phyloP scores from a whole-genome alignment of 352 stramenopile genomes.

The Phytophthora cajani region DNA sequence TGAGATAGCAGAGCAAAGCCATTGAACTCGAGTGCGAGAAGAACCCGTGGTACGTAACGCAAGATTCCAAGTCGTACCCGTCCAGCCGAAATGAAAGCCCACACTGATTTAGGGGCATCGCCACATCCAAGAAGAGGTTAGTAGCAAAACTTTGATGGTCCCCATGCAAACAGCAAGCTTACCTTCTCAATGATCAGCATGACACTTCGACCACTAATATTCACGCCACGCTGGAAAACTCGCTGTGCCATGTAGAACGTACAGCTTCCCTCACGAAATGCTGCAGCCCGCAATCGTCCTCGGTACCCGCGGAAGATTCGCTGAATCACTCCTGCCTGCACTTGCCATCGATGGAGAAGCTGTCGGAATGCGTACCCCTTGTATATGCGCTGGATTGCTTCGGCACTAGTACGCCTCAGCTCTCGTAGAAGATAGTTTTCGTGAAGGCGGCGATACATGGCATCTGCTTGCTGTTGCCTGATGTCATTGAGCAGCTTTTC shows the following conservation, averaged over 20 bases:
- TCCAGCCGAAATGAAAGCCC: constrained; percentile 71
- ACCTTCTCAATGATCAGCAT: constrained; percentile 76
- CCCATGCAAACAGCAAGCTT: neutral
- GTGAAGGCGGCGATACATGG: constrained; percentile 42
- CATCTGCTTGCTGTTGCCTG: constrained; percentile 57
- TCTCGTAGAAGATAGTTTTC: constrained; percentile 54
- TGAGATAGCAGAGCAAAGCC: constrained; percentile 58
- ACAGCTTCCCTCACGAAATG: constrained; percentile 70
- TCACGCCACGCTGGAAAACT: constrained; percentile 66
- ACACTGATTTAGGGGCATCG: constrained; percentile 39
- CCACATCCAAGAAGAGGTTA: neutral
- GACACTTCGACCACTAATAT: constrained; percentile 50
- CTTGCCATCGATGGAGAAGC: constrained; percentile 38
- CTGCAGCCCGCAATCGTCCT: constrained; percentile 57
- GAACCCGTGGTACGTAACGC: constrained; percentile 61
- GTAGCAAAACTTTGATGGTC: neutral
- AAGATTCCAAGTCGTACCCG: constrained; percentile 59
- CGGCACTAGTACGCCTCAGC: constrained; percentile 46
- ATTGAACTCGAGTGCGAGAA: constrained; percentile 57
- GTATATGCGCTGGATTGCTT: constrained; percentile 66
- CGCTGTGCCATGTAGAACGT: constrained; percentile 75
- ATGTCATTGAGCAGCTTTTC: constrained; percentile 51
- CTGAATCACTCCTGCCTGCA: constrained; percentile 51
- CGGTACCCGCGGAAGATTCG: constrained; percentile 59
- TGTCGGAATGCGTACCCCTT: constrained; percentile 52